Evolutionary conservation across 2,329 filamentous ascomycete species (phyloP), one percentile per base, ranked within the genome.

Genomic region (Sporothrix schenckii): DNA sequence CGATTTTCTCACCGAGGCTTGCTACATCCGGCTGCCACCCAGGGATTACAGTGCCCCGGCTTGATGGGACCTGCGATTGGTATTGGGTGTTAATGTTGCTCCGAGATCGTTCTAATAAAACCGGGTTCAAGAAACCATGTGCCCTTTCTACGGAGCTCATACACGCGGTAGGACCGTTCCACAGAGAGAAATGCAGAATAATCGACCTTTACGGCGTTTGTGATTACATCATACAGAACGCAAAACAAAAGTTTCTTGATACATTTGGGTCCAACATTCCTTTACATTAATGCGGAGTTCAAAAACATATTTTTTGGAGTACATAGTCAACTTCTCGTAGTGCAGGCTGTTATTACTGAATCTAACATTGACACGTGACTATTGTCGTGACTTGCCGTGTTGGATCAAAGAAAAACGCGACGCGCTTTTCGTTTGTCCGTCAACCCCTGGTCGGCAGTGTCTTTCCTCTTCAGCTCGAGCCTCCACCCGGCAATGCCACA

Each of bases 371-470:
- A 11, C 58, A 47, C 61, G 61, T 65, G 61, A 49, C 44, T 50
- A n/a, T 16, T n/a, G 16, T 3, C n/a, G 49, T 50, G 7, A 34
- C 34, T 24, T 4, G 16, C 30, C 14, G 30, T 41, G 56, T 41
- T 16, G 11, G 49, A 50, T 34, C 49, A 21, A 5, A 39, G 47
- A 44, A 44, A 68, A 50, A 71, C 70, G 70, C 70, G 70, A 69
- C 70, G 70, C 66, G 70, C 56, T 68, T 34, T 49, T 19, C 41
- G 0, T 5, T 5, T 11, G 44, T 14, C 44, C 11, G n/a, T 50
- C 52, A 16, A 49, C 50, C 52, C 60, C 60, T 47, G 24, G 69
- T 44, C 27, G 56, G 54, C 60, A 21, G n/a, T 53, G 53, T 49
- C 44, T 52, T 47, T 47, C 10, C 9, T 47, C 21, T 39, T 63